Conservation (phyloP, 306 rosid species). For the Malus fusca region DNA sequence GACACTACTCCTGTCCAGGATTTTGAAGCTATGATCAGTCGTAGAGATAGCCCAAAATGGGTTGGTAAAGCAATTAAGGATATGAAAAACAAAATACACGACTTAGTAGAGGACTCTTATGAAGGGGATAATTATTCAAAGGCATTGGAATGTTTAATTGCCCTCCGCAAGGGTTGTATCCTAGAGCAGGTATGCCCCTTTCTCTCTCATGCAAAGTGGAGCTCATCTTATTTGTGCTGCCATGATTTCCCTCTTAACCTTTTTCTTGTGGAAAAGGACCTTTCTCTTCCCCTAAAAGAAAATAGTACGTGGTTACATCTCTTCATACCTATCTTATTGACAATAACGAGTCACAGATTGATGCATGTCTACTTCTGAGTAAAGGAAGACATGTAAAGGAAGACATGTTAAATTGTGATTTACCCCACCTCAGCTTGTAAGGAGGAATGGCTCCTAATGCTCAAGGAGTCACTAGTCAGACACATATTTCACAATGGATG, state of each 20-base stretch:
- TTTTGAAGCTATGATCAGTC: slow-evolving; percentile 74
- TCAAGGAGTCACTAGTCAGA: neutral
- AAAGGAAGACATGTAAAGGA: neutral
- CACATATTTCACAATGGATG: neutral
- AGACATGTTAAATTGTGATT: neutral
- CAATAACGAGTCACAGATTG: neutral
- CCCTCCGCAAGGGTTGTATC: slow-evolving; percentile 83
- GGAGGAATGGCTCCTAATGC: neutral
- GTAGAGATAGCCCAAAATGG: slow-evolving; percentile 70
- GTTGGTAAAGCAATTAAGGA: slow-evolving; percentile 58
- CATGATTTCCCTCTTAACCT: too few relatives aligned
- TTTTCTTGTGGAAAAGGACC: neutral
- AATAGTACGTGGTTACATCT: neutral
- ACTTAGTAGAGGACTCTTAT: slow-evolving; percentile 58
- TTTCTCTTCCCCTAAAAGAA: neutral
- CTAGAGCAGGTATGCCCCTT: slow-evolving; percentile 57
- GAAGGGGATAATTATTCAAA: slow-evolving; percentile 58
- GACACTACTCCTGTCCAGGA: slow-evolving; percentile 61
- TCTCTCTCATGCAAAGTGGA: neutral
- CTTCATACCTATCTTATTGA: neutral
- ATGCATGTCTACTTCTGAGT: neutral
- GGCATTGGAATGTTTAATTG: slow-evolving; percentile 52
- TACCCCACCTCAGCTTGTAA: neutral
- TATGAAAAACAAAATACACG: slow-evolving; percentile 57
- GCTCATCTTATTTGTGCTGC: too few relatives aligned